Evolutionary conservation across 176 grass and related monocot genomes (phyloP), one percentile per base, ranked within the genome.

Genomic region (Neostapfia colusana): DNA sequence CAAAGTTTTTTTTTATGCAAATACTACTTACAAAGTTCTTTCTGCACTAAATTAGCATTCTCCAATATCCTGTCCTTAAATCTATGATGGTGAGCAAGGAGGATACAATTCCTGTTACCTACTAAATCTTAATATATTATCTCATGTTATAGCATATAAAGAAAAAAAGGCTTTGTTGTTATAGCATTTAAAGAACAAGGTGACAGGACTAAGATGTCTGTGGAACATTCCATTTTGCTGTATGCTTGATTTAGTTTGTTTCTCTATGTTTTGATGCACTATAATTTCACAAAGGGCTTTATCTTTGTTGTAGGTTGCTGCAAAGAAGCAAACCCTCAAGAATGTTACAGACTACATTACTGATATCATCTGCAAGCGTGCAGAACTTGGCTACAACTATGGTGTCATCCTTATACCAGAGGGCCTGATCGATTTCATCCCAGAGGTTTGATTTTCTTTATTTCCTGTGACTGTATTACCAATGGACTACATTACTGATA

Each of bases 341-440:
- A 85, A 87, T 65, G 95, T 99, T 42, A 99, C 95, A 54, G 85
- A 99, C 71, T 86, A 88, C 92, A 95, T 99, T 65, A 99, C 95
- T 39, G 83, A 99, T 61, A 85, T 92, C 36, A 83, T 99, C 43
- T 85, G 89, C 75, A 95, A 99, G 85, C 92, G 95, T 81, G 87
- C 95, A 36, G 92, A 88, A 18, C 89, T 94, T 82, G 89, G 95
- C 59, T 99, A 92, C 87, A 99, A 95, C 74, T 99, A 99, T 81
- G 95, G 95, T 20, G 89, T 99, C 67, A 88, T 99, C 76, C 95
- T 99, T 85, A 90, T 99, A 63, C 95, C 95, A 0, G 95, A 99
- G 85, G 95, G 95, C 56, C 42, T 99, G 21, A 99, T 99, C 75
- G 95, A 99, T 85, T 99, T 99, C 70, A 90, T 95, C 73, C 95